Percentiles rank a stretch among this genome's conserved stretches.
Conservation (phyloP, 148 eudicot genomes). For the Vaccinium macrocarpon region DNA sequence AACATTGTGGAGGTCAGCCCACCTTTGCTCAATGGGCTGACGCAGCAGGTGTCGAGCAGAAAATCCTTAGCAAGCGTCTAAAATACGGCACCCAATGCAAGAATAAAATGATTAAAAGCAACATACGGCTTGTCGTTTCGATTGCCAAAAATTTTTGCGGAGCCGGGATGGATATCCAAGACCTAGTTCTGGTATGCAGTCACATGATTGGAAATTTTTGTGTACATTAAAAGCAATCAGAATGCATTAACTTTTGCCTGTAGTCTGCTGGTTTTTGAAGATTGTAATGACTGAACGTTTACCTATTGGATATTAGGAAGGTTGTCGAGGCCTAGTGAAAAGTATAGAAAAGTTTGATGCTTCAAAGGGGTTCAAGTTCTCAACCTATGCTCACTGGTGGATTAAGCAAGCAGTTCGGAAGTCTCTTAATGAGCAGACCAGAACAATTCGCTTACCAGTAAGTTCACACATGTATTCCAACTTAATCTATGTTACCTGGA, state of each 20-base stretch:
- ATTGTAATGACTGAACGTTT: constrained; percentile 7
- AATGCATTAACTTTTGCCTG: background rate
- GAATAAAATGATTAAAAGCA: constrained; percentile 91
- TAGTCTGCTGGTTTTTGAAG: background rate
- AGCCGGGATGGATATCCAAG: constrained; percentile 81
- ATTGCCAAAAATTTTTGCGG: constrained; percentile 90
- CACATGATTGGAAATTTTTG: background rate
- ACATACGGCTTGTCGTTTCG: constrained; percentile 88
- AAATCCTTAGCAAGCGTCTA: constrained; percentile 66
- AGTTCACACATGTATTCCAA: constrained; percentile 17
- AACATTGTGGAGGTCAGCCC: constrained; percentile 58
- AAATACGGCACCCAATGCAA: constrained; percentile 69
- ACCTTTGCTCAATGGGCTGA: constrained; percentile 81
- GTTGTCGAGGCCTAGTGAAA: constrained; percentile 81
- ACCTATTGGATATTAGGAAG: constrained; percentile 58
- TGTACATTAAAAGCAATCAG: background rate
- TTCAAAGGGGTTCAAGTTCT: constrained; percentile 89
- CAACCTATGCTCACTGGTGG: constrained; percentile 99
- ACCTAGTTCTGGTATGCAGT: constrained; percentile 79
- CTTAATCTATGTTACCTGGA: background rate
- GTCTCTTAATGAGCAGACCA: constrained; percentile 78
- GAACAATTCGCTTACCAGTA: constrained; percentile 87
- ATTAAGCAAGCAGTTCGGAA: constrained; percentile 90
- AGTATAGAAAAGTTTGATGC: constrained; percentile 97
- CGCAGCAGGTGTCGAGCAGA: constrained; percentile 78